Percentiles rank a stretch among this genome's conserved stretches.
Evolutionary conservation across 140 eudicot species (phyloP).

Genomic region (Flaveria floridana): DNA sequence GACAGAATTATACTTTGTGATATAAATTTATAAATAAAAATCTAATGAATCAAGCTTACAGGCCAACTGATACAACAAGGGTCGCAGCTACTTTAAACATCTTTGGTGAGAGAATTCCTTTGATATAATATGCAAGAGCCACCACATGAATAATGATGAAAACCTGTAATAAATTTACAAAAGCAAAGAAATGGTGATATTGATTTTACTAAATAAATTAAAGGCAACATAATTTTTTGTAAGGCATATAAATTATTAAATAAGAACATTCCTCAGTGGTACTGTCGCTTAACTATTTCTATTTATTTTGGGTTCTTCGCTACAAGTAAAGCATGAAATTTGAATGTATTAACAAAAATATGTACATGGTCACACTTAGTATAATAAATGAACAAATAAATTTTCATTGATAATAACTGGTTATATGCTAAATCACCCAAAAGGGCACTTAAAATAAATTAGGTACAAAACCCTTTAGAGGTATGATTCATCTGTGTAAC

Average conservation of each 20-base stretch:
- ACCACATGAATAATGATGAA: slow-evolving; percentile 88
- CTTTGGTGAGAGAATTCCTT: slow-evolving; percentile 88
- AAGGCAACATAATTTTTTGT: not conserved
- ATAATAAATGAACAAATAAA: not conserved
- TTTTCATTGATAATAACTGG: not conserved
- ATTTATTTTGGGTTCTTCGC: slow-evolving; percentile 4
- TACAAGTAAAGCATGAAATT: not conserved
- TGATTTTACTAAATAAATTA: not conserved
- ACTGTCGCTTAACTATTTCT: not conserved
- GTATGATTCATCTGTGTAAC: slow-evolving; percentile 25
- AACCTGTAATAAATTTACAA: slow-evolving; percentile 50
- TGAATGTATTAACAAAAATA: not conserved
- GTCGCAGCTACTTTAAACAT: slow-evolving; percentile 97
- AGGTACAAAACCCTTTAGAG: not conserved
- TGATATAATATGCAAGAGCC: slow-evolving; percentile 84
- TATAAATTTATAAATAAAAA: slow-evolving; percentile 1
- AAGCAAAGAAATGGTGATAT: not conserved
- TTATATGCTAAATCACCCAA: slow-evolving; percentile 4
- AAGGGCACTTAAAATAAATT: slow-evolving; percentile 3
- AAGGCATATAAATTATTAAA: not conserved
- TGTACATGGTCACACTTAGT: not conserved
- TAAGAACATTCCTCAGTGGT: not conserved
- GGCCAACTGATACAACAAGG: slow-evolving; percentile 78
- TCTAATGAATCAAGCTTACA: slow-evolving; percentile 54
- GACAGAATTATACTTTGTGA: not conserved